These are phyloP conservation scores for Fraxinus sp. DNA, from an alignment of 305 asterid species.

Conservation along the genomic window DNA sequence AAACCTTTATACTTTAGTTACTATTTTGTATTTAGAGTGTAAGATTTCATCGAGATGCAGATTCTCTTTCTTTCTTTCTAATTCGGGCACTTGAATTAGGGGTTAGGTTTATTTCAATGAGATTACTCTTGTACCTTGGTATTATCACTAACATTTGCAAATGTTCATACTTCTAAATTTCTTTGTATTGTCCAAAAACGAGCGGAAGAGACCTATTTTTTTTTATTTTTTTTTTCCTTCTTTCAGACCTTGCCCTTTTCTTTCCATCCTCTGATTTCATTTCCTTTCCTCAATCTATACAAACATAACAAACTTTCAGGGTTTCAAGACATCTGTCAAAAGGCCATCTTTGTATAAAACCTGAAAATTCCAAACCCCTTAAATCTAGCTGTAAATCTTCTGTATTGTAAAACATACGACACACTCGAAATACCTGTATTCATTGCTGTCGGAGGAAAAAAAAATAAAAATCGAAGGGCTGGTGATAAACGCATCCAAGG, in stretches of 20 bases:
- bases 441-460: background rate
- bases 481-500: background rate
- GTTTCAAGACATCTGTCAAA: background rate
- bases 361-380: background rate
- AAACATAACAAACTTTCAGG: background rate
- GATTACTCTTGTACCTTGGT: background rate
- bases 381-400: background rate
- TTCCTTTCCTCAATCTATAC: background rate
- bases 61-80: background rate
- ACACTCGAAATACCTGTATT: background rate
- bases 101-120: background rate
- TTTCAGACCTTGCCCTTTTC: background rate
- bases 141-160: background rate
- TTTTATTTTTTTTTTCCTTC: too few species aligned
- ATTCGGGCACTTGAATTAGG: background rate
- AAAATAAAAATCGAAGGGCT: background rate
- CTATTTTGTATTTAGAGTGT: background rate
- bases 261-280: background rate
- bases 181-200: background rate
- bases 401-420: background rate
- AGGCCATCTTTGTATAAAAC: background rate
- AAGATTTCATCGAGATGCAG: background rate
- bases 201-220: background rate
- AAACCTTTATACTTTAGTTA: too few species aligned
- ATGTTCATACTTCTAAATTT: background rate